A percentile compares a stretch with the other conserved stretches of the same genome.
Evolutionary conservation across 75 land plant genomes (phyloP).

Genomic region (Pseudotsuga menziesii): DNA sequence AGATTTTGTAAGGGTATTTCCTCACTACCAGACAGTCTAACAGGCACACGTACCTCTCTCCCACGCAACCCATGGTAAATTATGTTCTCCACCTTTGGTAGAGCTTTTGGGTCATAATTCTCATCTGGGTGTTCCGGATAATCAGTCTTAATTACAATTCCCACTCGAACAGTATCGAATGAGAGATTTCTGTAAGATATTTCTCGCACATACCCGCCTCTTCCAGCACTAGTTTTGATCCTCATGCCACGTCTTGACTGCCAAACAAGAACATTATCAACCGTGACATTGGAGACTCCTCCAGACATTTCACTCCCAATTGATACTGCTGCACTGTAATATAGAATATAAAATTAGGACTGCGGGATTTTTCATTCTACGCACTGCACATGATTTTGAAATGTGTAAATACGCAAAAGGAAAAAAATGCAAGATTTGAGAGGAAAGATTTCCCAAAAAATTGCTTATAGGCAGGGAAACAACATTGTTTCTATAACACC

Average conservation of each 20-base stretch:
- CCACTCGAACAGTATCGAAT: slow-evolving; percentile 72
- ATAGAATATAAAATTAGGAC: neutral
- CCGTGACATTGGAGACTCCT: slow-evolving; percentile 71
- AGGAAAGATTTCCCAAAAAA: neutral
- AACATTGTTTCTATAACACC: neutral
- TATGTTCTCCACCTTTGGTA: slow-evolving; percentile 59
- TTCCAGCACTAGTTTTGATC: slow-evolving; percentile 86
- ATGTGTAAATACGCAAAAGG: neutral
- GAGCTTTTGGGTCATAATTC: slow-evolving; percentile 69
- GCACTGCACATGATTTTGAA: neutral
- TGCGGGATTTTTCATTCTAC: neutral
- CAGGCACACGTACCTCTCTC: slow-evolving; percentile 74
- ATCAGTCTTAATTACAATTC: slow-evolving; percentile 89
- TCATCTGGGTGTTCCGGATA: slow-evolving; percentile 90
- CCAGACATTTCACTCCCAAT: slow-evolving; percentile 99
- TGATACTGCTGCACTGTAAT: slow-evolving; percentile 88
- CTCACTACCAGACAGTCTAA: slow-evolving; percentile 71
- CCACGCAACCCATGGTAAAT: slow-evolving; percentile 61
- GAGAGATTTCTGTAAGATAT: slow-evolving; percentile 68
- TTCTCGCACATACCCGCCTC: slow-evolving; percentile 85
- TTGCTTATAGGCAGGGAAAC: neutral
- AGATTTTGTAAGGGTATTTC: slow-evolving; percentile 66
- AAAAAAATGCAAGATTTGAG: neutral
- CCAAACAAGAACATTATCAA: slow-evolving; percentile 78
- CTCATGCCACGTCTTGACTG: slow-evolving; percentile 78